phyloP scores from a whole-genome alignment of 2,329 filamentous ascomycete genomes.

The Arachnomyces sp. region DNA sequence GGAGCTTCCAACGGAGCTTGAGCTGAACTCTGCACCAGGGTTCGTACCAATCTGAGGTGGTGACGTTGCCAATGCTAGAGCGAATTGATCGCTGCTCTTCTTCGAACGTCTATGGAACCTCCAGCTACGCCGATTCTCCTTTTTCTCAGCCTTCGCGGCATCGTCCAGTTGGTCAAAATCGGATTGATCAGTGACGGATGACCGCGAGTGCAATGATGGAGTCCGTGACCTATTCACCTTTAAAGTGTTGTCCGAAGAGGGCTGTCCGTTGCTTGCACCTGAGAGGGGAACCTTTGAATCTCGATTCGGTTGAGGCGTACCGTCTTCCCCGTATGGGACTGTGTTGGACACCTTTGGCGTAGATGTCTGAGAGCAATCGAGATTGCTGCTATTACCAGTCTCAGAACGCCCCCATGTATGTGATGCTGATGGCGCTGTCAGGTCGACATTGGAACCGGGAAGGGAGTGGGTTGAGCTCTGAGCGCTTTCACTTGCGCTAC shows the following conservation, averaged over 20 bases:
- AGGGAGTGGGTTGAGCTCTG: constrained; percentile 83
- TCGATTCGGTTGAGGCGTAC: constrained; percentile 8
- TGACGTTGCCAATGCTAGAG: constrained; percentile 34
- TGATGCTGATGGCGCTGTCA: constrained; percentile 28
- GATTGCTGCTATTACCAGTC: too few species aligned
- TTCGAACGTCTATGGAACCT: constrained; percentile 52
- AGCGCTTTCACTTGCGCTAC: constrained; percentile 72
- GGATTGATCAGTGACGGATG: constrained; percentile 67
- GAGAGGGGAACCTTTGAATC: not conserved
- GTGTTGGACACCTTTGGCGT: constrained; percentile 27
- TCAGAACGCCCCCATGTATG: constrained; percentile 17
- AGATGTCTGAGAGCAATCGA: constrained; percentile 24
- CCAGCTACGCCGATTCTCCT: constrained; percentile 64
- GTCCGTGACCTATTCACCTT: constrained; percentile 65
- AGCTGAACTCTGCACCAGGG: constrained; percentile 56
- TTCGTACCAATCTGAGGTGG: constrained; percentile 53
- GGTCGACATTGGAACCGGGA: constrained; percentile 34
- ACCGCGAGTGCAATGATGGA: constrained; percentile 64
- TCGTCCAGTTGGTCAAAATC: constrained; percentile 70
- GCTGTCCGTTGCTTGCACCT: constrained; percentile 13
- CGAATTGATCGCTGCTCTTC: constrained; percentile 49
- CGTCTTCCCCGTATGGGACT: constrained; percentile 18
- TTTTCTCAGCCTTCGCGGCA: constrained; percentile 45
- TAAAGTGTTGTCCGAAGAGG: constrained; percentile 44
- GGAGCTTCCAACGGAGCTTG: constrained; percentile 59